A percentile compares a stretch with the other conserved stretches of the same genome.
Evolutionary conservation across 176 grass and related monocot genomes (phyloP).

Genomic region (Hordeum marinum): DNA sequence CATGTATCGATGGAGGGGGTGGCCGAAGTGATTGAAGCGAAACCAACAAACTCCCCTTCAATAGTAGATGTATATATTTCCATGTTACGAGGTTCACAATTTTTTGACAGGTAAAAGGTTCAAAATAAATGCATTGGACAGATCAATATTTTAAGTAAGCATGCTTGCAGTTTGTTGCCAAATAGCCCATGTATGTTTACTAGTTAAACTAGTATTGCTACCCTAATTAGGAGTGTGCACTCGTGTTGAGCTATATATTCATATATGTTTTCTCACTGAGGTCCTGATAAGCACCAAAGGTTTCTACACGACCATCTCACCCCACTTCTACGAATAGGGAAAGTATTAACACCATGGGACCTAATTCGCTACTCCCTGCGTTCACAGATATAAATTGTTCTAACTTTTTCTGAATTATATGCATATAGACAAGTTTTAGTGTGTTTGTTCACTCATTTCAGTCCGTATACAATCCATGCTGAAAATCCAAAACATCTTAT

Average conservation of each 20-base stretch:
- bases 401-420: too few relatives aligned
- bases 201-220: neutral
- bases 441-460: too few relatives aligned
- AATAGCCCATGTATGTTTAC: neutral
- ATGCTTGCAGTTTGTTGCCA: neutral
- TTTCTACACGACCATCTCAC: neutral
- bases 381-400: too few relatives aligned
- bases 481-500: too few relatives aligned
- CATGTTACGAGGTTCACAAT: neutral
- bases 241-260: neutral
- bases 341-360: neutral
- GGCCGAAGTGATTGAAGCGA: too few relatives aligned
- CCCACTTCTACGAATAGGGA: neutral
- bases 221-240: neutral
- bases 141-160: neutral
- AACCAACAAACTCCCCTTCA: too few relatives aligned
- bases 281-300: neutral
- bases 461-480: too few relatives aligned
- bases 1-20: too few relatives aligned
- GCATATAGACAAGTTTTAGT: too few relatives aligned
- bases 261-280: neutral
- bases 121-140: too few relatives aligned
- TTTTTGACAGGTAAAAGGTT: neutral
- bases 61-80: neutral
- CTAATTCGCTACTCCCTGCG: neutral